Conservation (phyloP, 2,329 filamentous ascomycete species). For the Ophiostoma sp. region DNA sequence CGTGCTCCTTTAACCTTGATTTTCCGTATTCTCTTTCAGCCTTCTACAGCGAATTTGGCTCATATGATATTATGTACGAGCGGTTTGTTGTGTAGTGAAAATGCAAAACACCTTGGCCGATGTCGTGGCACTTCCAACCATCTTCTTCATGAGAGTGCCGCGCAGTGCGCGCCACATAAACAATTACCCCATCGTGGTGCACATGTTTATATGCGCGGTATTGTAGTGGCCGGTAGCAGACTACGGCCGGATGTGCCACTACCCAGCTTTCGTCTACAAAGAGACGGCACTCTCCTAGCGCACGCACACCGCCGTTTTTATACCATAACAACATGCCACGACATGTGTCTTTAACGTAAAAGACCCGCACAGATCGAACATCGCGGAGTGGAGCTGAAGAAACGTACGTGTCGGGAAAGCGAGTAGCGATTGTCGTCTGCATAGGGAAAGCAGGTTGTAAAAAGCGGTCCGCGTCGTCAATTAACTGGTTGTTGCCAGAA, state of each 20-base stretch:
- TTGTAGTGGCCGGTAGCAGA: background rate
- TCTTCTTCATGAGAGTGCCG: background rate
- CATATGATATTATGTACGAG: constrained; percentile 8
- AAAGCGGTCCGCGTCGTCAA: background rate
- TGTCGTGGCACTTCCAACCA: background rate
- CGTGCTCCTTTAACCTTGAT: constrained; percentile 4
- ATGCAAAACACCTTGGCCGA: background rate
- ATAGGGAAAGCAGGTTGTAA: background rate
- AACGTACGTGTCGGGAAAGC: background rate
- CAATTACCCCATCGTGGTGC: background rate
- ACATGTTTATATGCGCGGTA: background rate
- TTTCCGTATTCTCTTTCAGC: background rate
- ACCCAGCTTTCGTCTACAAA: background rate
- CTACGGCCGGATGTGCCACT: background rate
- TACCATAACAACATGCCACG: constrained; percentile 2
- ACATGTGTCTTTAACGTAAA: background rate
- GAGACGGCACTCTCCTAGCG: background rate
- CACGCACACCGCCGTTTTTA: background rate
- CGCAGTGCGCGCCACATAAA: background rate
- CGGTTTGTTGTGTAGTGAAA: background rate
- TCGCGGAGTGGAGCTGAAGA: background rate
- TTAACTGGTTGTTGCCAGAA: background rate
- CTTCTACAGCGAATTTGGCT: background rate
- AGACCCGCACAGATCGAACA: background rate
- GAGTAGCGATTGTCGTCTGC: background rate